These are phyloP conservation scores for Vitis hybrid DNA, from an alignment of 177 flowering plant genomes.

Conservation along the genomic window DNA sequence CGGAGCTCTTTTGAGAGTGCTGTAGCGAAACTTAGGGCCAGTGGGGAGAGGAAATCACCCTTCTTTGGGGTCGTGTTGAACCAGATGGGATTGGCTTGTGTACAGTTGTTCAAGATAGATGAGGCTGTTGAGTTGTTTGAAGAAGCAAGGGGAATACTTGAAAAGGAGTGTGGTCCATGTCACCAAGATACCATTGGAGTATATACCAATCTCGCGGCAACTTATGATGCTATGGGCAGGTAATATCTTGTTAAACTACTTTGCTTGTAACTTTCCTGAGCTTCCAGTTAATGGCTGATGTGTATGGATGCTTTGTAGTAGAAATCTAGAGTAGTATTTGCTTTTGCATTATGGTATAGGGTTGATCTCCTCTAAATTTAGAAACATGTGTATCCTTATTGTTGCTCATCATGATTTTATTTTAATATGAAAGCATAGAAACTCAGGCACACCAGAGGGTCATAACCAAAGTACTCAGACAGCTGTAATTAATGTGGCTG, in stretches of 20 bases:
- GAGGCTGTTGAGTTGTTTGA: slow-evolving; percentile 94
- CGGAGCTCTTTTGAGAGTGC: slow-evolving; percentile 74
- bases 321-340: no score
- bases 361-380: no score
- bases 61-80: slow-evolving; percentile 91
- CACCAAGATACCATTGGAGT: slow-evolving; percentile 94
- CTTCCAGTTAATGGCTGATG: neutral
- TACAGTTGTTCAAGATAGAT: slow-evolving; percentile 86
- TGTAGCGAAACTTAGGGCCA: slow-evolving; percentile 74
- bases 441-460: no score
- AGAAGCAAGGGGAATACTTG: slow-evolving; percentile 81
- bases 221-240: slow-evolving; percentile 99
- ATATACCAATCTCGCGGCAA: slow-evolving; percentile 92
- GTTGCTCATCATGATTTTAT: no score
- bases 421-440: no score
- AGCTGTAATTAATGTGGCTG: no score
- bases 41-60: slow-evolving; percentile 91
- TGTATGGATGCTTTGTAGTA: neutral
- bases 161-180: slow-evolving; percentile 79
- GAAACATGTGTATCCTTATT: no score
- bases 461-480: no score
- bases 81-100: slow-evolving; percentile 94
- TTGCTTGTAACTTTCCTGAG: neutral
- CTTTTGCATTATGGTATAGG: no score
- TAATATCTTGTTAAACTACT: slow-evolving; percentile 20